Base-by-base conservation (phyloP, 495 filamentous ascomycete species). In the Talaromyces ruber region DNA sequence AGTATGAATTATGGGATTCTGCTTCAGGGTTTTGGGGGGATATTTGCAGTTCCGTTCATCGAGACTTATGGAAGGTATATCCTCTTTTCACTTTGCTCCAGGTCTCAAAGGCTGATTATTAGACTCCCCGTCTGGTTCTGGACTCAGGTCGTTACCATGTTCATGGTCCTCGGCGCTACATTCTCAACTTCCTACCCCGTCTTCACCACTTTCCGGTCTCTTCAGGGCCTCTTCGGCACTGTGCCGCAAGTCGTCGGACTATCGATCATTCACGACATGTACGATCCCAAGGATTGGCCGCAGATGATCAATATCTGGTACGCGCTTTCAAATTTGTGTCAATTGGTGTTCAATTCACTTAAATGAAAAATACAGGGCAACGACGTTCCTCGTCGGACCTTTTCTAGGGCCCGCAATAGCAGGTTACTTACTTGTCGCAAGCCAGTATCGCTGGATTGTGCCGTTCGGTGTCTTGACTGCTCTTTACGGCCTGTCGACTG, bases 1-100 rank as follows among this genome's bases (percentile, higher is more conserved):
- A 82, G 79, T 16, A 75, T 80, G 67, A 77, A 73, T 66, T 79
- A 76, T 30, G 79, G 77, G 18, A 77, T 84, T 62, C 70, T 83
- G 61, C 68, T 82, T 59, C 80, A 83, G 64, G 81, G 79, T 0
- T 75, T 81, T 55, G 81, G 81, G 28, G 79, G 81, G 7, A 67
- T 83, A n/a, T 70, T 82, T 59, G 80, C 76, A 0, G 79, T 84
- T 12, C 79, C 79, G 4, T 63, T 83, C 0, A 73, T 77, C 55
- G 75, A 81, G 59, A 69, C 76, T 18, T 82, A 76, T 66, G 81
- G 80, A 43, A 71, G 80, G 70, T 79, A 64, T 14, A 58, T 32
- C 9, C 16, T 28, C 26, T 16, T 57, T 34, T 57, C 29, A 28
- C 0, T 7, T 18, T n/a, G 11, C 12, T n/a, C 2, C 8, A 43